Evolutionary conservation across 2,329 filamentous ascomycete species (phyloP), one percentile per base, ranked within the genome.

Genomic region (Davidsoniella eucalypti): DNA sequence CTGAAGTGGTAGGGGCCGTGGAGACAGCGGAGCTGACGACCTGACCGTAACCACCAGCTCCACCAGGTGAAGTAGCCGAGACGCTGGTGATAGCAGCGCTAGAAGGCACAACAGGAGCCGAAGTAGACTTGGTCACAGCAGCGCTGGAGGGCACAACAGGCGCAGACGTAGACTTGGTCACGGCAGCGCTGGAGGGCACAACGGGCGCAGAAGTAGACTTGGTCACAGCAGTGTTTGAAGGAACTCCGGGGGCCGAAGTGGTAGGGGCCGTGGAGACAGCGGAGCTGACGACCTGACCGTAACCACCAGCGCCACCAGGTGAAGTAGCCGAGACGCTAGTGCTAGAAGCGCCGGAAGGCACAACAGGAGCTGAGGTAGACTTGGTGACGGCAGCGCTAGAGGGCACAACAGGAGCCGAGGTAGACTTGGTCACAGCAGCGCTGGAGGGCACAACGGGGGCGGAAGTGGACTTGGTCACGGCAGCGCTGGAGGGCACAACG

Each of bases 1-100:
- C 17, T 1, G 37, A 38, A 21, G 45, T 21, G 0, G n/a, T n/a
- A n/a, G n/a, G n/a, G n/a, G 16, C 9, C 0, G 4, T 7, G 1
- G n/a, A n/a, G 1, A 12, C 37, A 14, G 9, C 38, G 1, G 40
- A 43, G 40, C 23, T 18, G n/a, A 17, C 14, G 23, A n/a, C 40
- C 6, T 18, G 18, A 6, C 17, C 40, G 23, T 29, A 17, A 21
- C 36, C 43, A 26, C n/a, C 23, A n/a, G 21, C 4, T 1, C 23
- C 46, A 21, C 8, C 16, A 2, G 47, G 33, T 5, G 39, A 18
- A 17, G 25, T 29, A 36, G 23, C 47, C 3, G 16, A 10, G 16
- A 14, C 18, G 17, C 17, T 25, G 12, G 37, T 49, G 25, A 23
- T 46, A 16, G 10, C 17, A 21, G 40, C 18, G 12, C 17, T 16